Percentiles rank a stretch among this genome's conserved stretches.
Conservation (phyloP, 1,284 basidiomycete genomes). For the Pseudozyma hubeiensis region DNA sequence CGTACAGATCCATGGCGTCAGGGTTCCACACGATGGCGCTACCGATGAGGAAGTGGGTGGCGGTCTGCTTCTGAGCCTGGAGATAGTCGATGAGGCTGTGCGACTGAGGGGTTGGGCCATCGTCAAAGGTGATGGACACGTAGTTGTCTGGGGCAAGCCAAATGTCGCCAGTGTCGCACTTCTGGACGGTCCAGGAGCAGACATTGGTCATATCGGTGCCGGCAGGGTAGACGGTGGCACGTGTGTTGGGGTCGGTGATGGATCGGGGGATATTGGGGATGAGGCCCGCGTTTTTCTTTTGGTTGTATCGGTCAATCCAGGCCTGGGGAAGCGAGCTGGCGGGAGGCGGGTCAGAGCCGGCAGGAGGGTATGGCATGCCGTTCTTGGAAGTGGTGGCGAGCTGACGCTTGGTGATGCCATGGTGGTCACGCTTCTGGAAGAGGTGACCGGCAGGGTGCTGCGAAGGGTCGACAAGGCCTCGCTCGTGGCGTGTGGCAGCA, state of each 20-base stretch:
- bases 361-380: conserved; percentile 55
- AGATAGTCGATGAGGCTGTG: conserved; percentile 74
- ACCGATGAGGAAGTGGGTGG: conserved; percentile 87
- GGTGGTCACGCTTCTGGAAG: conserved; percentile 41
- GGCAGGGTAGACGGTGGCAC: conserved; percentile 49
- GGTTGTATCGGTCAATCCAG: conserved; percentile 77
- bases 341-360: conserved; percentile 49
- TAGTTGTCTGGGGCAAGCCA: conserved; percentile 55
- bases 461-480: conserved; percentile 38
- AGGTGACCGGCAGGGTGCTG: conserved; percentile 50
- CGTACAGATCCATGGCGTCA: conserved; percentile 72
- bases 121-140: conserved; percentile 72
- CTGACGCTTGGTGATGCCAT: conserved; percentile 48
- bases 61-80: conserved; percentile 72
- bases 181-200: conserved; percentile 60
- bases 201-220: conserved; percentile 54
- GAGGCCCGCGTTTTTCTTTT: conserved; percentile 76
- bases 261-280: conserved; percentile 78
- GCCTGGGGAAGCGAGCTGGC: conserved; percentile 59
- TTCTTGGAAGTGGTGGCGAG: conserved; percentile 49
- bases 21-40: conserved; percentile 76
- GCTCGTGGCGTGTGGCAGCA: conserved; percentile 25
- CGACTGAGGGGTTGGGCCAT: conserved; percentile 75
- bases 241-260: conserved; percentile 60
- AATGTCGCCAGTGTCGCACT: conserved; percentile 61